Base-by-base conservation (phyloP, 176 grass and related monocot genomes). In the Cenchrus fungigraminus region DNA sequence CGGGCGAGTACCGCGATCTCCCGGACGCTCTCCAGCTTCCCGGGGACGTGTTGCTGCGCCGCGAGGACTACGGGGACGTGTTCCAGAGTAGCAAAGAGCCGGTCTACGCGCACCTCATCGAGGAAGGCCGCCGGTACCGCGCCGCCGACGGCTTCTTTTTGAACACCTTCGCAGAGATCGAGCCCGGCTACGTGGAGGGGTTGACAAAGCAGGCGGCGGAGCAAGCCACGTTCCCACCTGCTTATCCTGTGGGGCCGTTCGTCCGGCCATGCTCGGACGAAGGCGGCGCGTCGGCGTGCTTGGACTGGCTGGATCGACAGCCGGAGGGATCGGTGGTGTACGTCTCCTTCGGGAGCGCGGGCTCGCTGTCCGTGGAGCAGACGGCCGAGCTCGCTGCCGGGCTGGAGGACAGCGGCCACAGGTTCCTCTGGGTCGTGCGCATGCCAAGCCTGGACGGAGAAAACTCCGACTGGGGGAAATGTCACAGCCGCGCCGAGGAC, bases 401-500 rank as follows among this genome's bases (percentile, higher is more conserved):
- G 31, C 71, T 95, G 12, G 93, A 92, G 82, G 13, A 37, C 53
- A 92, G 90, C 61, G 88, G 80, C 25, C 86, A 91, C 19, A 52
- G 88, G 40, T 95, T 95, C 60, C 79, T 92, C 6, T 95, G 93
- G 93, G 90, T 87, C 15, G 79, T 92, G 13, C 79, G 79, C 51
- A 84, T 86, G 76, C 91, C 88, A 1, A 95, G 34, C 17, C 71
- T 61, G 37, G 78, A 61, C 17, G 71, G 88, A 0, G 45, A 46
- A 46, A 46, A 55, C 3, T 4, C 37, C 37, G 37, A 40, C 37
- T 40, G 37, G 37, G 37, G 37, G 37, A 40, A 55, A 55, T 6
- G 15, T 55, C 53, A 14, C 53, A 14, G 2, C 2, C 53, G 0
- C 0, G 6, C 32, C 59, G 28, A 19, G 0, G 71, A 87, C 0